Evolutionary conservation across 805 yeast species (phyloP).

Genomic region (Zygoascus biomembranicola): DNA sequence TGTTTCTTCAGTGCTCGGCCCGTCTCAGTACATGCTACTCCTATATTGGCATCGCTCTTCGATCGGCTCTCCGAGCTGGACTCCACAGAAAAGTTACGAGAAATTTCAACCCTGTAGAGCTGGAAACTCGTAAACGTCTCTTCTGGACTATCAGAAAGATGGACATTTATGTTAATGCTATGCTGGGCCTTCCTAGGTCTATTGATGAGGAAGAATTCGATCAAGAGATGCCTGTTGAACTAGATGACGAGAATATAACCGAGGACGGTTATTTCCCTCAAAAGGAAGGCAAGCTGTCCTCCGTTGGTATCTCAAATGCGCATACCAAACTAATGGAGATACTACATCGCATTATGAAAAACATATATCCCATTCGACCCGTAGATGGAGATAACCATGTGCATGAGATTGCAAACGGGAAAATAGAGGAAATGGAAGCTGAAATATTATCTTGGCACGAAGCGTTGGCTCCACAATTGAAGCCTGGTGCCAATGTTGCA

Average conservation of each 20-base stretch:
- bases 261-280: slow-evolving; percentile 46
- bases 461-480: slow-evolving; percentile 58
- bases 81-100: slow-evolving; percentile 64
- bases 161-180: slow-evolving; percentile 83
- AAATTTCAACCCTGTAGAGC: slow-evolving; percentile 64
- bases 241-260: slow-evolving; percentile 82
- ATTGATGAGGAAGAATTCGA: slow-evolving; percentile 73
- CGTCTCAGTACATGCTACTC: slow-evolving; percentile 80
- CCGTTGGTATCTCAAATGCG: slow-evolving; percentile 74
- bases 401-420: slow-evolving; percentile 17
- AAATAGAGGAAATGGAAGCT: slow-evolving; percentile 55
- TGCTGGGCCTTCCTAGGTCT: slow-evolving; percentile 76
- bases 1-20: slow-evolving; percentile 83
- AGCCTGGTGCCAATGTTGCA: slow-evolving; percentile 64
- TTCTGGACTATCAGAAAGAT: slow-evolving; percentile 88
- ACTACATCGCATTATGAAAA: slow-evolving; percentile 60
- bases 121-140: slow-evolving; percentile 73
- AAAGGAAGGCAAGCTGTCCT: slow-evolving; percentile 49
- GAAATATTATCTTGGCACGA: slow-evolving; percentile 68
- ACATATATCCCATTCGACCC: slow-evolving; percentile 55
- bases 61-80: slow-evolving; percentile 78
- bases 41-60: slow-evolving; percentile 77
- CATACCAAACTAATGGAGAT: slow-evolving; percentile 71
- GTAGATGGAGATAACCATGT: slow-evolving; percentile 4
- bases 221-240: slow-evolving; percentile 75